Base-by-base conservation (phyloP, 2,329 filamentous ascomycete species). In the Claviceps humidiphila region DNA sequence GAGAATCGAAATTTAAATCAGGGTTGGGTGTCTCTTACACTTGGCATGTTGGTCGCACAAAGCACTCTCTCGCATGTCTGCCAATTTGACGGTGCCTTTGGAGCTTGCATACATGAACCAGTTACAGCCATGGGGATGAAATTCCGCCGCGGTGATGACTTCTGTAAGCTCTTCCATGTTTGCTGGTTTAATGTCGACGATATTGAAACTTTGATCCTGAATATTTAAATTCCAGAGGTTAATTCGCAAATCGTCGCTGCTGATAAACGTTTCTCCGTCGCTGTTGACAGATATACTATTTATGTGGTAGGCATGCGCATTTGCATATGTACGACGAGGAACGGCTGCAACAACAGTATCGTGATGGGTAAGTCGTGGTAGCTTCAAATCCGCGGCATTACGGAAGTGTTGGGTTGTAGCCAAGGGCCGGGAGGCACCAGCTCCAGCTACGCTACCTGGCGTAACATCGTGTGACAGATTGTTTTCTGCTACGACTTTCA, bases 221-320 rank as follows among this genome's bases (percentile, higher is more conserved):
- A 98, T 98, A 71, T 97, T 97, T 61, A 97, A 76, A 67, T 98
- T 97, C 93, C 93, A 98, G 53, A 98, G 76, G 69, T 98, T 98
- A 76, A 98, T 95, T 57, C 93, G 85, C 57, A 98, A 74, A 67
- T 98, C 93, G 66, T 98, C 93, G 66, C 90, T 96, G 74, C 90
- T 96, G 72, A 98, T 96, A 71, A 97, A 98, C 0, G 93, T 98
- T 75, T 98, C 93, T 53, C 91, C 93, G 68, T 98, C 93, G 66
- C 91, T 97, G 76, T 98, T 98, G 63, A 97, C 93, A n/a, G 93
- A 97, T 69, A 98, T 98, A 75, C 93, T 97, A 75, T 98, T 98
- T 80, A 98, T 97, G 71, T 98, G 93, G 68, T 98, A 98, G 59
- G 93, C 93, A 68, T 98, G 93, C 50, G 93, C 93, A 66, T 98